Evolutionary conservation across 2,329 filamentous ascomycete genomes (phyloP).

Genomic region (Hypoxylon sp.): DNA sequence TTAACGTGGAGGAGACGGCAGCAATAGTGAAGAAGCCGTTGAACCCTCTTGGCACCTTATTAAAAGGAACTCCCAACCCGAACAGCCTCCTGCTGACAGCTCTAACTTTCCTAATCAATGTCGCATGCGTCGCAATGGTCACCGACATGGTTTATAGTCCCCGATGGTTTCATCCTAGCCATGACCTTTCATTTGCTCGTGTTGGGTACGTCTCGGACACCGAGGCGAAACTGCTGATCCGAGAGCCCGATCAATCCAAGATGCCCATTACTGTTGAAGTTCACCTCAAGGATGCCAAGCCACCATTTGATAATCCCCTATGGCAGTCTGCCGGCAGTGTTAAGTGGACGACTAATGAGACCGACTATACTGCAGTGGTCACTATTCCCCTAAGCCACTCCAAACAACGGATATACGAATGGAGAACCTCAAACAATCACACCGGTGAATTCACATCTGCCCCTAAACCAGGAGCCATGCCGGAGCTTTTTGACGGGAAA

Average conservation of each 20-base stretch:
- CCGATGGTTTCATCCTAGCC: conserved; percentile 75
- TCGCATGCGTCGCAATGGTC: conserved; percentile 75
- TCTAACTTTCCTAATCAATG: conserved; percentile 80
- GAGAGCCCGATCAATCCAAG: conserved; percentile 82
- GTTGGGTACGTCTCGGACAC: conserved; percentile 88
- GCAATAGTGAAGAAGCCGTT: conserved; percentile 70
- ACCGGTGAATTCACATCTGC: conserved; percentile 85
- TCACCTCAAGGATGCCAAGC: conserved; percentile 66
- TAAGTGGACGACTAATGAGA: conserved; percentile 77
- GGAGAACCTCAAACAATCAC: conserved; percentile 88
- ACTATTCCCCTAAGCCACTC: conserved; percentile 74
- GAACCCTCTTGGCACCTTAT: conserved; percentile 73
- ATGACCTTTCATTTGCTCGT: conserved; percentile 87
- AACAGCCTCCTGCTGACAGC: conserved; percentile 76
- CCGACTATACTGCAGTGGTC: conserved; percentile 85
- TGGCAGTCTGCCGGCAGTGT: conserved; percentile 79
- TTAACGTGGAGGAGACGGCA: conserved; percentile 75
- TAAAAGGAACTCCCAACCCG: conserved; percentile 82
- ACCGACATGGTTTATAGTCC: conserved; percentile 85
- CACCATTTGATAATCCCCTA: conserved; percentile 67
- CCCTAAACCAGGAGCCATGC: conserved; percentile 76
- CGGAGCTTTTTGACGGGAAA: conserved; percentile 72
- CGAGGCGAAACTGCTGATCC: conserved; percentile 84
- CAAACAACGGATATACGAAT: conserved; percentile 84
- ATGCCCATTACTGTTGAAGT: conserved; percentile 83